phyloP scores from a whole-genome alignment of 805 yeast species.

The Pichia insulana region DNA sequence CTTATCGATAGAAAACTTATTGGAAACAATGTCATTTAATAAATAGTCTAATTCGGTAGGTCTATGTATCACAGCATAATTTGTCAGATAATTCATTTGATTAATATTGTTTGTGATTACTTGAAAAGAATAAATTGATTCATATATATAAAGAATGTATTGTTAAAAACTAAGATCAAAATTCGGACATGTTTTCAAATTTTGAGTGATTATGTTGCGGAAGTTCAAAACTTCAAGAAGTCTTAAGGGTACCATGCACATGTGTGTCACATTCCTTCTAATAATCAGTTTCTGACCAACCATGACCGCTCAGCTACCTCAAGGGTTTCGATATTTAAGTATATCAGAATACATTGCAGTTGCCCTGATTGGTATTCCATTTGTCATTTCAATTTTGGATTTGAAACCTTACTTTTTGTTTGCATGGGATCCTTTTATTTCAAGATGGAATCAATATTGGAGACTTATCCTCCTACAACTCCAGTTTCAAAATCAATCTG shows the following conservation, averaged over 20 bases:
- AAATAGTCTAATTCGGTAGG: conserved; percentile 41
- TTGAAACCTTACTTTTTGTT: conserved; percentile 36
- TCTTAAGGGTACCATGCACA: too few species aligned
- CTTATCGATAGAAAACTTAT: conserved; percentile 25
- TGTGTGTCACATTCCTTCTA: too few species aligned
- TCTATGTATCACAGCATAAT: neutral
- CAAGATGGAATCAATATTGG: conserved; percentile 51
- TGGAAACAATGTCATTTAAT: conserved; percentile 35
- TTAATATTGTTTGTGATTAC: too few species aligned
- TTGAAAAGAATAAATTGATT: too few species aligned
- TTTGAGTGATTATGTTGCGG: too few species aligned
- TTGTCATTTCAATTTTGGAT: conserved; percentile 35
- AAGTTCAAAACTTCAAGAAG: too few species aligned
- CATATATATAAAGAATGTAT: too few species aligned
- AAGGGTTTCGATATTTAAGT: conserved; percentile 30
- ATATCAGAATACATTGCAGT: conserved; percentile 32
- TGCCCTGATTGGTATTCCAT: conserved; percentile 29
- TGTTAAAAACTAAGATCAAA: too few species aligned
- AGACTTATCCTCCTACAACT: conserved; percentile 41
- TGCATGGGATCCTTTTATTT: conserved; percentile 44
- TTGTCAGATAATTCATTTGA: too few species aligned
- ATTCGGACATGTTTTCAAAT: too few species aligned
- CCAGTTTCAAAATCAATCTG: conserved; percentile 52
- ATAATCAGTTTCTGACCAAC: neutral
- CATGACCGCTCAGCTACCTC: conserved; percentile 15